Percentiles rank a stretch among this genome's conserved stretches.
phyloP scores from a whole-genome alignment of 1,284 basidiomycete genomes.

The Xerocomus nothofagi region DNA sequence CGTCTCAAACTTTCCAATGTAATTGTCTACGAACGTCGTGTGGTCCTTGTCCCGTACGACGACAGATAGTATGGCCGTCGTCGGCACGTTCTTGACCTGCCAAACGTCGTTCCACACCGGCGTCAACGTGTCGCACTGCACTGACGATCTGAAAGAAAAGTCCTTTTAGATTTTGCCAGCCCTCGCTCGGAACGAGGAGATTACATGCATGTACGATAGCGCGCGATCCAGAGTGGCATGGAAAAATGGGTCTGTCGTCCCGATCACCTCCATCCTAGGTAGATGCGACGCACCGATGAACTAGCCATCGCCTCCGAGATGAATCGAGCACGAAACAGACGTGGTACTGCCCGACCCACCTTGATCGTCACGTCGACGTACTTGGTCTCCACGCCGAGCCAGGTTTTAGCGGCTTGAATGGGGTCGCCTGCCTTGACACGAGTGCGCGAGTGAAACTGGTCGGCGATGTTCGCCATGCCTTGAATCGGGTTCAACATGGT shows the following conservation, averaged over 20 bases:
- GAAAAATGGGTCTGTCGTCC: constrained; percentile 70
- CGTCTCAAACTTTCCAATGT: constrained; percentile 62
- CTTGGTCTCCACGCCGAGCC: constrained; percentile 20
- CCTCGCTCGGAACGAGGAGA: background rate
- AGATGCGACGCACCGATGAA: constrained; percentile 69
- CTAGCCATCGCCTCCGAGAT: constrained; percentile 34
- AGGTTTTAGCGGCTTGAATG: constrained; percentile 8
- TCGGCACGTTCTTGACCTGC: constrained; percentile 69
- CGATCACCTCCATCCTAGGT: constrained; percentile 70
- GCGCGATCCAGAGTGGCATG: constrained; percentile 62
- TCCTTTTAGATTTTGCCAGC: background rate
- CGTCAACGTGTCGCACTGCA: constrained; percentile 53
- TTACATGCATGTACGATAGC: constrained; percentile 58
- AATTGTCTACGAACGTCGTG: constrained; percentile 56
- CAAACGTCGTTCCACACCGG: constrained; percentile 78
- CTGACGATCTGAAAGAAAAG: constrained; percentile 53
- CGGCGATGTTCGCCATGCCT: constrained; percentile 14
- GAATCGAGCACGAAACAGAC: background rate
- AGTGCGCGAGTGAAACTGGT: background rate
- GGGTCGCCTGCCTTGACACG: background rate
- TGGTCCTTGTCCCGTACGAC: constrained; percentile 68
- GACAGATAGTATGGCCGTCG: constrained; percentile 54
- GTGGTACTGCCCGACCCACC: constrained; percentile 16
- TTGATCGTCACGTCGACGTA: constrained; percentile 32
- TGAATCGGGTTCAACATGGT: constrained; percentile 15